Evolutionary conservation across 2,329 filamentous ascomycete genomes (phyloP).

Genomic region (Stachybotrys chlorohalonatus): DNA sequence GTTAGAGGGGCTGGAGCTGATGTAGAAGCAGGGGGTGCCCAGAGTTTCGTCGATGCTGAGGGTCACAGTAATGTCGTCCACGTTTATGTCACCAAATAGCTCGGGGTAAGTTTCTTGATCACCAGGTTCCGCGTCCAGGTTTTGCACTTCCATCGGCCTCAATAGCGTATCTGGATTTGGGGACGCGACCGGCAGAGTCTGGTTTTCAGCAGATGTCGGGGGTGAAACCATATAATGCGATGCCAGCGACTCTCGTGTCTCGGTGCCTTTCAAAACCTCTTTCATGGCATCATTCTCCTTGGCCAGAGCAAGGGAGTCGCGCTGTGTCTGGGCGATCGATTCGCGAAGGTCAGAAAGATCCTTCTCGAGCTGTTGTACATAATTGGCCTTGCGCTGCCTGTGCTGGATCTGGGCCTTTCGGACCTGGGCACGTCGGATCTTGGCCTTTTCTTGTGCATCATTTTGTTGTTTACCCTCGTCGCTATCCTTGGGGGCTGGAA

Average conservation of each 20-base stretch:
- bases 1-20: constrained; percentile 19
- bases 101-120: constrained; percentile 9
- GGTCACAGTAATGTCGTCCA: constrained; percentile 29
- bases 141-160: not conserved
- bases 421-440: constrained; percentile 41
- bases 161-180: not conserved
- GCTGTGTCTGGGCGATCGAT: constrained; percentile 32
- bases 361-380: constrained; percentile 44
- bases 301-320: constrained; percentile 25
- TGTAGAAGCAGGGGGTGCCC: constrained; percentile 32
- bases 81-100: constrained; percentile 22
- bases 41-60: constrained; percentile 31
- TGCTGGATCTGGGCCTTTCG: constrained; percentile 45
- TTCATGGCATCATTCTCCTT: constrained; percentile 35
- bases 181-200: not conserved
- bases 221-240: not conserved
- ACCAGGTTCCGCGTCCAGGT: not conserved
- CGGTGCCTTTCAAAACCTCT: constrained; percentile 14
- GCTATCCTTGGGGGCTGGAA: constrained; percentile 6
- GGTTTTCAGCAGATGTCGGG: constrained; percentile 1
- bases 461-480: constrained; percentile 8
- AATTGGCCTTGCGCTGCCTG: constrained; percentile 46
- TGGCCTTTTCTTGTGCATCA: constrained; percentile 28
- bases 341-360: constrained; percentile 39
- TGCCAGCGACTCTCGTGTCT: not conserved